phyloP scores from a whole-genome alignment of 1,284 basidiomycete species.

The Singerocomus rubriflavus region DNA sequence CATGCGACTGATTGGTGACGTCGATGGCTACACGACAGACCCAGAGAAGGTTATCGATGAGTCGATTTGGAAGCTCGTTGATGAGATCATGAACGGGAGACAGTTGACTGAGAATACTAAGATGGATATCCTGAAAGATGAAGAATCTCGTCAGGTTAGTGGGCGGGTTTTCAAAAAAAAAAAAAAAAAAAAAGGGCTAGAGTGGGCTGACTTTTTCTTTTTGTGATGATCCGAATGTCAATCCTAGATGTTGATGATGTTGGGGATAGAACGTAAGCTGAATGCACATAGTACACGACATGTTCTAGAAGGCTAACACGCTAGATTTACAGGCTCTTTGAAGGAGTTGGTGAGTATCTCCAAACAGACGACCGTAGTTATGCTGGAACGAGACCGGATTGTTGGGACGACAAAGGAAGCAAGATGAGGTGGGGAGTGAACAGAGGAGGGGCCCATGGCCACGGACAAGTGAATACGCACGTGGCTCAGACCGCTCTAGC shows the following conservation, averaged over 20 bases:
- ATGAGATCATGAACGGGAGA: conserved; percentile 46
- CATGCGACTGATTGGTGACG: conserved; percentile 40
- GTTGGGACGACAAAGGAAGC: conserved; percentile 7
- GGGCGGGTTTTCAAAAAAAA: background rate
- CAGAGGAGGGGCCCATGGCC: too few species aligned
- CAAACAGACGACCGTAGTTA: conserved; percentile 21
- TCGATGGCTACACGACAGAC: conserved; percentile 14
- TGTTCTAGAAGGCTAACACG: background rate
- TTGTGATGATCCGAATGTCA: background rate
- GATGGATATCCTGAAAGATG: conserved; percentile 48
- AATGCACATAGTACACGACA: background rate
- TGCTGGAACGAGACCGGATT: conserved; percentile 22
- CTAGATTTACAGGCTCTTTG: conserved; percentile 21
- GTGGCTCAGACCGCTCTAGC: too few species aligned
- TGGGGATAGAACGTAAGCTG: conserved; percentile 53
- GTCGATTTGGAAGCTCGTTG: conserved; percentile 41
- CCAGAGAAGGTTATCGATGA: conserved; percentile 34
- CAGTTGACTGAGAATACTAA: conserved; percentile 40
- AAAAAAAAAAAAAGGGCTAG: too few species aligned
- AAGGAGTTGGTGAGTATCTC: conserved; percentile 24
- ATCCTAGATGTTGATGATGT: conserved; percentile 46
- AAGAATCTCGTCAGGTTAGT: conserved; percentile 47
- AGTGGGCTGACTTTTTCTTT: background rate
- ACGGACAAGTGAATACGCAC: too few species aligned
- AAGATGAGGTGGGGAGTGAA: background rate